Evolutionary conservation across 2,329 filamentous ascomycete genomes (phyloP), one percentile per base, ranked within the genome.

Genomic region (Diaporthe sp.): DNA sequence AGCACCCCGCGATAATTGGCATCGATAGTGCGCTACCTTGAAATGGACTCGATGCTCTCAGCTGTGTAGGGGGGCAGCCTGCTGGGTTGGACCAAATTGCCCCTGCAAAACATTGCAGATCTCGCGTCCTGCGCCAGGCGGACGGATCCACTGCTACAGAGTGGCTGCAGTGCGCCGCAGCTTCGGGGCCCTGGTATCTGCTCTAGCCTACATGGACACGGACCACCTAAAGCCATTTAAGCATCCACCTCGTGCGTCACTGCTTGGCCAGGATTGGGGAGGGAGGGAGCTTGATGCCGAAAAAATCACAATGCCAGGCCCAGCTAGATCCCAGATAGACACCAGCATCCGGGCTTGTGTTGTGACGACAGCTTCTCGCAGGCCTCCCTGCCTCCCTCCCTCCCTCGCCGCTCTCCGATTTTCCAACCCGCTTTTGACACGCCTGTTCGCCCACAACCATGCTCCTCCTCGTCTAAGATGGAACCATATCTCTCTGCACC

Each of bases 301-400:
- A 61, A 59, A 71, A 71, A 71, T 22, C 4, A 35, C 53, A n/a
- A 37, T 59, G 42, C 44, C 61, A 66, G 61, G 44, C 30, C 61
- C 61, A 37, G 30, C 44, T 22, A 66, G 61, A 47, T 66, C 61
- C 61, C 44, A 66, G 61, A 66, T 25, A 66, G 42, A 68, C 10
- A 35, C 32, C 35, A 27, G 32, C 35, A 30, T 32, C 51, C 25
- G 56, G 19, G 56, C n/a, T 72, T 55, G 53, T 37, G 44, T 63
- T 35, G 66, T 73, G 71, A 69, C 71, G 71, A 73, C 71, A 70
- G 63, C 61, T 70, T 71, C 69, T 66, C 63, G 32, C 53, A 73
- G 61, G 61, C 71, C 66, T 73, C 61, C 72, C 44, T 47, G n/a
- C n/a, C n/a, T n/a, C n/a, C n/a, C 39, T 65, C 63, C 63, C n/a